Conservation (phyloP, 805 yeast species). For the Saccharomyces paradoxus region DNA sequence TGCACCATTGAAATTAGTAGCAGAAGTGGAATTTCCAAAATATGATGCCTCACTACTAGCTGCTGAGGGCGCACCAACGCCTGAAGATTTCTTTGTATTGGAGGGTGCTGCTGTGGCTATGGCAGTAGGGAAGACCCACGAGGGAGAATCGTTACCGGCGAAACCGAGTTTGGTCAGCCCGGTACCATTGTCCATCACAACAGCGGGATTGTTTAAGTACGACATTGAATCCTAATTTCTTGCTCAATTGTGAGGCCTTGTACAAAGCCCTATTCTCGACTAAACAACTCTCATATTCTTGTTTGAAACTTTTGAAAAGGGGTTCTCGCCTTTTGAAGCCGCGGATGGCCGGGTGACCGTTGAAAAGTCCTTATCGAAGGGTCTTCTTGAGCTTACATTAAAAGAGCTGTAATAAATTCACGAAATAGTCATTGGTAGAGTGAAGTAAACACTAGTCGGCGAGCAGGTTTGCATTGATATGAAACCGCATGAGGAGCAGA, state of each 20-base stretch:
- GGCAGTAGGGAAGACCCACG: constrained; percentile 95
- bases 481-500: neutral
- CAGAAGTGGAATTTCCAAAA: constrained; percentile 31
- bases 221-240: constrained; percentile 35
- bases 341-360: neutral
- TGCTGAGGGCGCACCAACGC: constrained; percentile 29
- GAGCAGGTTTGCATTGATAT: neutral
- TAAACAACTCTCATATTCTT: neutral
- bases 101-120: constrained; percentile 59
- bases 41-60: constrained; percentile 28
- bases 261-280: neutral
- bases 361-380: neutral
- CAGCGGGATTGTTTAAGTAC: constrained; percentile 75
- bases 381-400: neutral
- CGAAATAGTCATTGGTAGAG: neutral
- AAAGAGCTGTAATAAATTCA: neutral
- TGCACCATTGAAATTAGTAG: constrained; percentile 27
- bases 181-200: constrained; percentile 98
- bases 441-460: neutral
- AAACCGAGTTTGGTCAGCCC: constrained; percentile 95
- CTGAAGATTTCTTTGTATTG: constrained; percentile 31
- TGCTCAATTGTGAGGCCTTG: neutral
- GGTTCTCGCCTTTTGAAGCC: neutral
- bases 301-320: neutral
- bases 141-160: constrained; percentile 97